Conservation (phyloP, 495 filamentous ascomycete genomes). For the Aspergillus incahuasiensis region DNA sequence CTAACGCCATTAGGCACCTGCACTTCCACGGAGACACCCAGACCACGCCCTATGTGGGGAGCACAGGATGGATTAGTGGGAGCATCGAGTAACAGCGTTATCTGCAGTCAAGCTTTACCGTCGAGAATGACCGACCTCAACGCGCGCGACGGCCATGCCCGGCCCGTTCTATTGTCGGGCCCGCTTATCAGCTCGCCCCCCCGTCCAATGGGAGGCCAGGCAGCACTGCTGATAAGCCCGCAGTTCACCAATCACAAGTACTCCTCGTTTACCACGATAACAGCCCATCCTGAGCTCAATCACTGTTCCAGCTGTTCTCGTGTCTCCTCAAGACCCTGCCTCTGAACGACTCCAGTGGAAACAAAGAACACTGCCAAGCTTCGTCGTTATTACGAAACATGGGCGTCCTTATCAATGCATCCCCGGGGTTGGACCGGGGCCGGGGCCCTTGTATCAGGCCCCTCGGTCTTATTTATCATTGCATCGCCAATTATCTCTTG, state of each 20-base stretch:
- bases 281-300: neutral
- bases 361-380: neutral
- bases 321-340: neutral
- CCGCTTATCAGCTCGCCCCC: neutral
- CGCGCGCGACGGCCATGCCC: neutral
- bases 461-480: slow-evolving; percentile 11
- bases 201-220: neutral
- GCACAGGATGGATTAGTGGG: neutral
- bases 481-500: slow-evolving; percentile 1
- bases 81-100: neutral
- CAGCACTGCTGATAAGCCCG: neutral
- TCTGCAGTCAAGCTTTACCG: neutral
- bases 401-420: slow-evolving; percentile 10
- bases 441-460: neutral
- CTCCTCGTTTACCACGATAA: neutral
- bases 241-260: neutral
- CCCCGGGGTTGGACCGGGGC: neutral
- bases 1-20: slow-evolving; percentile 6
- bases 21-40: neutral
- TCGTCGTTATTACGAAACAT: slow-evolving; percentile 7
- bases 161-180: neutral
- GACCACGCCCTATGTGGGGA: neutral
- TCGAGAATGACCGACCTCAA: neutral
- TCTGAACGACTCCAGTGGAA: neutral
- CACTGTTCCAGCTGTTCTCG: neutral